Evolutionary conservation across 1,284 basidiomycete genomes (phyloP), one percentile per base, ranked within the genome.

Genomic region (Cryptococcus wingfieldii): DNA sequence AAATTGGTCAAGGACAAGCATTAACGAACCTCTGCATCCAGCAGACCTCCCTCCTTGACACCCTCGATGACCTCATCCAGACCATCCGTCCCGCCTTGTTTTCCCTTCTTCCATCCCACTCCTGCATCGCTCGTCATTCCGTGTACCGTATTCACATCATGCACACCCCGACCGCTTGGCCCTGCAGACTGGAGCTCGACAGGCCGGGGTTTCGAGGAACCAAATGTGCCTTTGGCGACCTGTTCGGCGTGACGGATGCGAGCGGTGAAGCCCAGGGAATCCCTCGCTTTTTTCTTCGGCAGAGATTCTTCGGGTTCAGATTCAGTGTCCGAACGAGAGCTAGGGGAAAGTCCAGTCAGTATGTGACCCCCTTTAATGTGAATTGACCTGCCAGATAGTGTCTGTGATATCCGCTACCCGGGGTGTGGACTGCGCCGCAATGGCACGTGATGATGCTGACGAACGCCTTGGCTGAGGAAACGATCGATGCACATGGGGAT

Each of bases 31-130:
- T 56, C 53, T 28, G 38, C 57, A 48, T 51, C 55, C 38, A 44
- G 42, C 13, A 60, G 34, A 39, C 55, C 62, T 5, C 71, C 70
- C n/a, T 64, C 56, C 41, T 55, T 58, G 1, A 74, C 50, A 2
- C 72, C 73, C 0, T 59, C 60, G 2, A 75, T 72, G 60, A 75
- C 58, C 5, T 60, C 59, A 47, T 75, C 73, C 31, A 75, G 56
- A 0, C 56, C 71, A 54, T 75, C 73, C 47, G 62, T 52, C 19
- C 61, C 51, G 3, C 50, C 56, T 4, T 19, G 56, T 0, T 18
- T 27, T 1, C 59, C 55, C 13, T 55, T 51, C 16, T 57, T 43
- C 73, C 73, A 75, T 5, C 70, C 66, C 2, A 68, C 66, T 3
- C 68, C 41, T 10, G 10, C 31, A 6, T 10, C 68, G 10, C 43